A percentile compares a stretch with the other conserved stretches of the same genome.
Conservation (phyloP, 495 filamentous ascomycete species). For the Penicillium cinerascens region DNA sequence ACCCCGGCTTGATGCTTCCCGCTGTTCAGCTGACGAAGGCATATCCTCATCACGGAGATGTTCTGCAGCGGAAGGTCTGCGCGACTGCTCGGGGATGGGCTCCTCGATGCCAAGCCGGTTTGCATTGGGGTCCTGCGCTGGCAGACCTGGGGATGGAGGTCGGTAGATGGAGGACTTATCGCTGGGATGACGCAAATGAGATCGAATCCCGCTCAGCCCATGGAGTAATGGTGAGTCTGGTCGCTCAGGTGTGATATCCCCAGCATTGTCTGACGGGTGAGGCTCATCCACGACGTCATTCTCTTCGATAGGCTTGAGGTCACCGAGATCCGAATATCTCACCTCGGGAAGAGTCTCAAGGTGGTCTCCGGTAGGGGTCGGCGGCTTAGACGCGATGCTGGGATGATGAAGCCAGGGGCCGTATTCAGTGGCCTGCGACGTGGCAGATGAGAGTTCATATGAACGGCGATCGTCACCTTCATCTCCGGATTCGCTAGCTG, state of each 20-base stretch:
- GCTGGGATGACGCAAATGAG: slow-evolving; percentile 82
- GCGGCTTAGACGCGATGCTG: slow-evolving; percentile 24
- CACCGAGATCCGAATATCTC: slow-evolving; percentile 39
- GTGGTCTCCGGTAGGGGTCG: slow-evolving; percentile 26
- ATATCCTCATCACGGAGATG: neutral
- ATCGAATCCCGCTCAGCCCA: slow-evolving; percentile 60
- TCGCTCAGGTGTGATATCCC: slow-evolving; percentile 32
- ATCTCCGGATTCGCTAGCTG: slow-evolving; percentile 43
- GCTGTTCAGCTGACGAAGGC: slow-evolving; percentile 2
- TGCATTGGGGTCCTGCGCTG: slow-evolving; percentile 9
- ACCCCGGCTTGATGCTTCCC: slow-evolving; percentile 3
- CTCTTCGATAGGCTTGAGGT: slow-evolving; percentile 45
- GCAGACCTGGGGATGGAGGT: slow-evolving; percentile 38
- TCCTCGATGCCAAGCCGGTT: neutral
- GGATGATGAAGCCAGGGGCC: slow-evolving; percentile 32
- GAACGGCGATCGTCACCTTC: slow-evolving; percentile 30
- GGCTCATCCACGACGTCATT: slow-evolving; percentile 18
- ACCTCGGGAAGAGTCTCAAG: slow-evolving; percentile 39
- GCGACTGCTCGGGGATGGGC: neutral
- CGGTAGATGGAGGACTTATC: slow-evolving; percentile 74
- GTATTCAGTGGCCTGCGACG: slow-evolving; percentile 25
- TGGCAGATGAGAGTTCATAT: slow-evolving; percentile 23
- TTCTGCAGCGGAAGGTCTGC: neutral
- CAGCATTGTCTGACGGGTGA: neutral
- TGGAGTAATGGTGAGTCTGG: slow-evolving; percentile 80